Evolutionary conservation across 148 eudicot species (phyloP), one percentile per base, ranked within the genome.

Genomic region (Drosera capensis): DNA sequence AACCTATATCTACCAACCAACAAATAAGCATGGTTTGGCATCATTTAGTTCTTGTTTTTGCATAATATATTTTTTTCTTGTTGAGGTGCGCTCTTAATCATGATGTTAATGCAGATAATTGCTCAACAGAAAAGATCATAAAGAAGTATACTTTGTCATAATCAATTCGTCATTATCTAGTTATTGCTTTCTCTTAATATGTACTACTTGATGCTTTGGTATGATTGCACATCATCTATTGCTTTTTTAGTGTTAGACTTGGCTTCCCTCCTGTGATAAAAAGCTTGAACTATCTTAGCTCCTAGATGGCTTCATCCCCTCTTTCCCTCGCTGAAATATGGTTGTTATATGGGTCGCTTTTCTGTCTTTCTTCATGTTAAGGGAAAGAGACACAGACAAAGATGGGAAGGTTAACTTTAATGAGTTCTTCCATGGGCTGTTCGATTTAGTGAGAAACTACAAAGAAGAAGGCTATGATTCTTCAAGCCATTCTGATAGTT

Each of bases 371-470:
- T 34, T 24, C 23, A 18, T 46, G 53, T 37, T 45, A 57, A 90
- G 99, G 72, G 99, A 90, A 70, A 78, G 99, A 63, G 99, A 90
- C 70, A 60, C 81, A 3, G 93, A 90, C 60, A 84, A 69, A 78
- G 99, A 90, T 71, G 85, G 99, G 57, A 80, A 75, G 64, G 60
- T 90, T 50, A 78, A 61, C 63, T 90, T 84, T 58, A 71, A 75
- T 49, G 99, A 90, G 68, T 90, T 80, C 65, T 90, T 80, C 49
- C 95, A 84, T 44, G 99, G 99, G 35, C 76, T 90, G 11, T 90
- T 80, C 60, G 93, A 90, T 67, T 50, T 76, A 56, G 85, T 90
- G 61, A 75, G 95, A 51, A 73, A 69, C 61, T 84, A 84, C 52
- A 85, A 78, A 16, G 92, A 88, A 56, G 94, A 65, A 49, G 65